These are phyloP conservation scores for Daldinia bambusicola DNA, from an alignment of 495 filamentous ascomycete genomes.

Conservation along the genomic window DNA sequence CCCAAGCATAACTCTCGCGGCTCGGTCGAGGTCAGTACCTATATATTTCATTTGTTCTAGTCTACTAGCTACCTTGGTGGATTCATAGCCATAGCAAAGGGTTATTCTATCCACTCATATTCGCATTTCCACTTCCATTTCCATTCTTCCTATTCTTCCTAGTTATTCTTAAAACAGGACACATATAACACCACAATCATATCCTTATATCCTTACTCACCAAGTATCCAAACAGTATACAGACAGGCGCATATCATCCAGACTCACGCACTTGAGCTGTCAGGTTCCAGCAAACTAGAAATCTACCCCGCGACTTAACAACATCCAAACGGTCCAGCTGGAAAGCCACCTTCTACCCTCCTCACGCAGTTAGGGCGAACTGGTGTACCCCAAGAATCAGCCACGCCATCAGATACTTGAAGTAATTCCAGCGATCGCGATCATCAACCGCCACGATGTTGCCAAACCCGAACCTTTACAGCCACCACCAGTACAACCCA, in stretches of 20 bases:
- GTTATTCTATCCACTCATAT: too few relatives aligned
- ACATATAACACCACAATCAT: too few relatives aligned
- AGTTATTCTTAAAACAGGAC: too few relatives aligned
- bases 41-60: too few relatives aligned
- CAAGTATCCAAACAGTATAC: neutral
- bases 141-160: too few relatives aligned
- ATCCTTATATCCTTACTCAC: neutral
- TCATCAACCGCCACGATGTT: conserved; percentile 50
- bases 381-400: neutral
- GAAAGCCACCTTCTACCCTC: neutral
- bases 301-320: neutral
- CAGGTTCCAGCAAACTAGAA: neutral
- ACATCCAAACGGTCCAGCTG: neutral
- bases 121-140: too few relatives aligned
- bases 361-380: neutral
- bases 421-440: conserved; percentile 8
- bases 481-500: conserved; percentile 79
- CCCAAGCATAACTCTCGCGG: neutral
- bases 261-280: too few relatives aligned
- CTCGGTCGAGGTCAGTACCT: too few relatives aligned
- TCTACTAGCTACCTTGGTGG: too few relatives aligned
- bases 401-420: neutral
- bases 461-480: conserved; percentile 58
- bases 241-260: neutral
- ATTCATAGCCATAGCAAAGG: too few relatives aligned